Evolutionary conservation across 148 eudicot genomes (phyloP).

Genomic region (Vaccinium macrocarpon): DNA sequence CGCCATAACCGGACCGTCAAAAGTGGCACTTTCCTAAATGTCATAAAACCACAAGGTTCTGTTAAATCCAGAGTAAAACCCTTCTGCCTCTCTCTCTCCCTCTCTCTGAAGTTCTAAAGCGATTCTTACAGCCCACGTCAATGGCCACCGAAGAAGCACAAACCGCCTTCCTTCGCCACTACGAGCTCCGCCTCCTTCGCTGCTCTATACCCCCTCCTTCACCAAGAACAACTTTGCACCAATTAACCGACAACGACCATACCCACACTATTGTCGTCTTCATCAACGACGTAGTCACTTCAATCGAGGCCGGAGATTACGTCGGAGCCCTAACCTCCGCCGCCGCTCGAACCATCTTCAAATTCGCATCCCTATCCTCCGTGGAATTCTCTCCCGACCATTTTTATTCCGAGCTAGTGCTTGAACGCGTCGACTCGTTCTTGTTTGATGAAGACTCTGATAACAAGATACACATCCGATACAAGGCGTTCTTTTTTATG

Average conservation of each 20-base stretch:
- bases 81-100: neutral
- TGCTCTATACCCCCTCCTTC: slow-evolving; percentile 55
- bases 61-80: too few species aligned
- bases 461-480: slow-evolving; percentile 23
- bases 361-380: slow-evolving; percentile 1
- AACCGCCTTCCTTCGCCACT: slow-evolving; percentile 29
- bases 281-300: slow-evolving; percentile 36
- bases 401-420: slow-evolving; percentile 53
- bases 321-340: slow-evolving; percentile 58
- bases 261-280: slow-evolving; percentile 6
- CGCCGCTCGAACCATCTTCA: slow-evolving; percentile 40
- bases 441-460: slow-evolving; percentile 22
- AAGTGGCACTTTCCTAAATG: too few species aligned
- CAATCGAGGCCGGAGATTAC: slow-evolving; percentile 64
- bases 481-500: slow-evolving; percentile 42
- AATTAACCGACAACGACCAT: slow-evolving; percentile 6
- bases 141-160: slow-evolving; percentile 23
- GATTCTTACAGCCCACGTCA: neutral
- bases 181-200: slow-evolving; percentile 91
- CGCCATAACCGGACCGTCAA: too few species aligned
- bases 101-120: neutral
- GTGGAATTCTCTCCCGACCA: slow-evolving; percentile 28
- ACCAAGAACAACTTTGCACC: neutral
- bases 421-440: slow-evolving; percentile 38
- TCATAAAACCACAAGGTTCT: too few species aligned